A percentile compares a stretch with the other conserved stretches of the same genome.
phyloP scores from a whole-genome alignment of 1,284 basidiomycete genomes.

The Spongiforma sp. region DNA sequence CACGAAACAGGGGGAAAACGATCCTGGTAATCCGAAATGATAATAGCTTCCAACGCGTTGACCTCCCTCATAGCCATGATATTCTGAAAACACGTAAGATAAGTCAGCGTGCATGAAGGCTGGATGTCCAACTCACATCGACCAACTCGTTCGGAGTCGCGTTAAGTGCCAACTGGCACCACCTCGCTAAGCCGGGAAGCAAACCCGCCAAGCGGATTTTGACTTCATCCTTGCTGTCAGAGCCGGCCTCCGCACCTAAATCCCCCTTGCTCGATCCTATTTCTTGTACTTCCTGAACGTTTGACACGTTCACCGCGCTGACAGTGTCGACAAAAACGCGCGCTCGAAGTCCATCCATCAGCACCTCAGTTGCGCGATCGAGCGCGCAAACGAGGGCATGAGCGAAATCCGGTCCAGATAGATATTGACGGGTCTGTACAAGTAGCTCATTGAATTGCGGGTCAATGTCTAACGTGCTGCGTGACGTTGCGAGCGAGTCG shows the following conservation, averaged over 20 bases:
- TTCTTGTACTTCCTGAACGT: constrained; percentile 11
- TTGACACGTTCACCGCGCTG: constrained; percentile 28
- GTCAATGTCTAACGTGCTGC: constrained; percentile 41
- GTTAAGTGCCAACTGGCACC: constrained; percentile 75
- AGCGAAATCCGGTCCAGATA: constrained; percentile 74
- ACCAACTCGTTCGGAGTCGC: constrained; percentile 83
- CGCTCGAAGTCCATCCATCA: constrained; percentile 59
- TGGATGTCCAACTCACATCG: constrained; percentile 63
- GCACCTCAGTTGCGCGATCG: constrained; percentile 64
- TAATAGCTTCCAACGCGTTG: constrained; percentile 51
- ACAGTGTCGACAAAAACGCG: constrained; percentile 53
- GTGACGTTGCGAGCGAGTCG: constrained; percentile 29
- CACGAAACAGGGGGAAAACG: constrained; percentile 33
- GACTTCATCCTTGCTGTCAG: constrained; percentile 45
- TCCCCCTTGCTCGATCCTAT: not conserved
- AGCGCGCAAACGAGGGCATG: constrained; percentile 70
- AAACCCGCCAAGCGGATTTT: constrained; percentile 74
- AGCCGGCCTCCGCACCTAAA: not conserved
- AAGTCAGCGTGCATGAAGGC: not conserved
- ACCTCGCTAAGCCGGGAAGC: constrained; percentile 77
- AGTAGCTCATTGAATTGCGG: constrained; percentile 67
- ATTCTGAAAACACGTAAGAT: constrained; percentile 32
- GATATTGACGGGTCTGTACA: constrained; percentile 67
- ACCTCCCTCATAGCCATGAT: constrained; percentile 50
- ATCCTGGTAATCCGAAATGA: constrained; percentile 49